phyloP scores from a whole-genome alignment of 2,329 filamentous ascomycete genomes.

The Epichloe scottii region DNA sequence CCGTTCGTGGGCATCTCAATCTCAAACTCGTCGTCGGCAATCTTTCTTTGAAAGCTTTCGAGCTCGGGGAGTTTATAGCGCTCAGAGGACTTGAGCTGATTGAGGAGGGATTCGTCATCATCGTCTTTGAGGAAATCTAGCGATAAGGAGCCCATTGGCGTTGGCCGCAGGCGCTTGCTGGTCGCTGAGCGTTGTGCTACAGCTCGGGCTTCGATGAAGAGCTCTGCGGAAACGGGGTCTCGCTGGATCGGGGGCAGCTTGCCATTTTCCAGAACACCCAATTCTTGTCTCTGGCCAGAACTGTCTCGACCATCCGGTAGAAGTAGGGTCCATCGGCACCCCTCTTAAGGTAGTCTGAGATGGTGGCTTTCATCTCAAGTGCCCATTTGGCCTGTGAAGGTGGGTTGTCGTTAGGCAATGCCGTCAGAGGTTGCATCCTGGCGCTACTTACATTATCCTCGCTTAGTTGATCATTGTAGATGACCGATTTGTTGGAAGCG shows the following conservation, averaged over 20 bases:
- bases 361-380: slow-evolving; percentile 59
- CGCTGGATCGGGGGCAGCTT: slow-evolving; percentile 80
- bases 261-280: slow-evolving; percentile 99
- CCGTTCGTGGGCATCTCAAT: slow-evolving; percentile 65
- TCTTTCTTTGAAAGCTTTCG: slow-evolving; percentile 57
- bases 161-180: slow-evolving; percentile 56
- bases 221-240: slow-evolving; percentile 53
- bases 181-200: slow-evolving; percentile 53
- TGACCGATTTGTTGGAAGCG: slow-evolving; percentile 70
- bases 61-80: slow-evolving; percentile 59
- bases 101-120: slow-evolving; percentile 45
- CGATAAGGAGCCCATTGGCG: slow-evolving; percentile 60
- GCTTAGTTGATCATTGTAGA: slow-evolving; percentile 64
- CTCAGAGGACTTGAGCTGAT: slow-evolving; percentile 52
- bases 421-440: background rate
- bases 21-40: slow-evolving; percentile 72
- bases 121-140: slow-evolving; percentile 66
- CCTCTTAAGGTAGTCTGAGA: slow-evolving; percentile 71
- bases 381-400: slow-evolving; percentile 69
- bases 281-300: slow-evolving; percentile 90
- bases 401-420: background rate
- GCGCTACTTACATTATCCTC: slow-evolving; percentile 64
- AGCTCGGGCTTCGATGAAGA: slow-evolving; percentile 58
- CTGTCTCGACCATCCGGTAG: slow-evolving; percentile 91
- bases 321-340: slow-evolving; percentile 84